phyloP scores from a whole-genome alignment of 352 stramenopile species.

The Pythium myriotylum region DNA sequence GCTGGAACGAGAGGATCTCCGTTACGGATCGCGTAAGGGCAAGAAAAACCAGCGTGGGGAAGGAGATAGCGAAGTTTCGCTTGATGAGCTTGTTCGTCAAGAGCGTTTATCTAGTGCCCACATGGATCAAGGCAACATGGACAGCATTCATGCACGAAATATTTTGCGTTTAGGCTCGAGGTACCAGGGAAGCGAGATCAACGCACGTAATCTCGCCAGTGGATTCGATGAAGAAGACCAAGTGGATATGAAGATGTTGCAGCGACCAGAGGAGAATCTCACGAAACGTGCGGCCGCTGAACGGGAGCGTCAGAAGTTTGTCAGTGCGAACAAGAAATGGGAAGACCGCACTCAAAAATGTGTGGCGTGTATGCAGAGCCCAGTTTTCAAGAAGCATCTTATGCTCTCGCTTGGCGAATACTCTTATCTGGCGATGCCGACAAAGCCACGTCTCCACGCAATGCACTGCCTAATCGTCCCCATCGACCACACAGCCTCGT shows the following conservation, averaged over 20 bases:
- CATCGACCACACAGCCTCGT: constrained; percentile 67
- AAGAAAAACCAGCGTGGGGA: constrained; percentile 50
- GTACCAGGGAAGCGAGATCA: constrained; percentile 75
- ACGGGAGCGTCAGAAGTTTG: constrained; percentile 48
- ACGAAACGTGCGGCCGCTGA: constrained; percentile 63
- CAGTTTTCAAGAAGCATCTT: constrained; percentile 78
- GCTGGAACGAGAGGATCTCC: constrained; percentile 70
- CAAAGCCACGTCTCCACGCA: constrained; percentile 51
- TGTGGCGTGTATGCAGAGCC: constrained; percentile 65
- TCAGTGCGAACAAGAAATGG: constrained; percentile 70
- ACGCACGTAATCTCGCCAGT: constrained; percentile 61
- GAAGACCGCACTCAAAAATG: constrained; percentile 72
- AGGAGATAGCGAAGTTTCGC: constrained; percentile 37
- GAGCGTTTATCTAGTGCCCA: constrained; percentile 63
- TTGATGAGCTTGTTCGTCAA: constrained; percentile 80
- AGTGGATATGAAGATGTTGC: constrained; percentile 68
- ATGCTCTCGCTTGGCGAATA: constrained; percentile 79
- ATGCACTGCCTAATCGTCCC: constrained; percentile 78
- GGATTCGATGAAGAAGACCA: constrained; percentile 85
- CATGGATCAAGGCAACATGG: constrained; percentile 61
- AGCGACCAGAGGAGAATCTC: constrained; percentile 45
- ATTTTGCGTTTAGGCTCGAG: constrained; percentile 73
- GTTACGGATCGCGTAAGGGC: constrained; percentile 55
- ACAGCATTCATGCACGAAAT: constrained; percentile 65
- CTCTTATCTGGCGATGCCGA: constrained; percentile 73